These are phyloP conservation scores for Yarrowia galli DNA, from an alignment of 1,139 yeast species.

Conservation along the genomic window DNA sequence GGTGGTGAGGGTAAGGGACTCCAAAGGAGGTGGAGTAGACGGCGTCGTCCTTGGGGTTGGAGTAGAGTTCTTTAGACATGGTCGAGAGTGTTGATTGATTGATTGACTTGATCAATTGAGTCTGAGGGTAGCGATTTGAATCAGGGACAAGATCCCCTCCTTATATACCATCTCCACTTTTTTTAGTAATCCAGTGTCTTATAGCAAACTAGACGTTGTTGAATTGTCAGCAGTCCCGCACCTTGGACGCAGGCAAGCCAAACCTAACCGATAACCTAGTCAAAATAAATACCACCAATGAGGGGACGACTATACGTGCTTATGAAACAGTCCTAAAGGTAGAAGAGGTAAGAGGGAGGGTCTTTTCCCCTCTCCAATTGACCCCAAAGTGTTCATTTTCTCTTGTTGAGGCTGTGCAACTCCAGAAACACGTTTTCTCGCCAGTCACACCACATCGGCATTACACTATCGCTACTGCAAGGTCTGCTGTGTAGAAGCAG, in stretches of 20 bases:
- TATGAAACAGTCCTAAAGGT: background rate
- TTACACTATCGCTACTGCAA: no score
- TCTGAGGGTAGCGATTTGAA: no score
- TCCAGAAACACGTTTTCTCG: no score
- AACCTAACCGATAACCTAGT: slow-evolving; percentile 1
- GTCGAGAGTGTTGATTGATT: no score
- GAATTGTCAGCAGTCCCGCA: slow-evolving; percentile 17
- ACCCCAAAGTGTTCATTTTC: no score
- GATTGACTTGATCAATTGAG: slow-evolving; percentile 16
- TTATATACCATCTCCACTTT: slow-evolving; percentile 1
- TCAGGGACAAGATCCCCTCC: background rate
- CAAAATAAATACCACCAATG: background rate
- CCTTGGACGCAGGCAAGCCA: slow-evolving; percentile 1
- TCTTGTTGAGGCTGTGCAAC: no score
- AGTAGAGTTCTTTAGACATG: slow-evolving; percentile 25
- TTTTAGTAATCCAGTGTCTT: background rate
- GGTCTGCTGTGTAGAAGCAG: no score
- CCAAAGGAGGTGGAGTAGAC: slow-evolving; percentile 38
- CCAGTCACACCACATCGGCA: no score
- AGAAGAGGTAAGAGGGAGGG: background rate
- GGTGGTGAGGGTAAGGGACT: slow-evolving; percentile 43
- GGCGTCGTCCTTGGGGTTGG: slow-evolving; percentile 34
- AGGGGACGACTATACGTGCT: slow-evolving; percentile 23
- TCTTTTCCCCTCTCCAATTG: background rate
- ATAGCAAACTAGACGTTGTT: background rate